Conservation (phyloP, 2,329 filamentous ascomycete species). For the Epichloe scottii region DNA sequence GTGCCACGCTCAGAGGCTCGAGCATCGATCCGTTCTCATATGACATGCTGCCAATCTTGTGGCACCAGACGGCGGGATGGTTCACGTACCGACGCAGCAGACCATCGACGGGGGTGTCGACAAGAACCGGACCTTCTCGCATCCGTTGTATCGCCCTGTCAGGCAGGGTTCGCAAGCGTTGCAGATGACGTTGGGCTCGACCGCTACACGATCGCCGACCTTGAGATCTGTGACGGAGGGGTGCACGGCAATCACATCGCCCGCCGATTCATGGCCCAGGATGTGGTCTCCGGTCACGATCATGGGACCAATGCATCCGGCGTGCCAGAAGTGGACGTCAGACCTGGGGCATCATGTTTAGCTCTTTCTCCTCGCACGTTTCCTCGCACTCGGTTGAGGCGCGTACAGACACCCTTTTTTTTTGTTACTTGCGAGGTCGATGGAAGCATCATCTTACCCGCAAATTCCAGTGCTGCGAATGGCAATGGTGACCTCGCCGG, state of each 20-base stretch:
- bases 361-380: neutral
- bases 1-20: conserved; percentile 78
- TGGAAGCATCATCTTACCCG: conserved; percentile 43
- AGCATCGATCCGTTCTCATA: conserved; percentile 85
- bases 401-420: too few relatives aligned
- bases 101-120: conserved; percentile 85
- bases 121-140: conserved; percentile 72
- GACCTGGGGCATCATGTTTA: conserved; percentile 41
- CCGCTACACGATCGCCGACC: conserved; percentile 78
- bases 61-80: conserved; percentile 88
- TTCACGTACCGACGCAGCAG: conserved; percentile 87
- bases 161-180: conserved; percentile 81
- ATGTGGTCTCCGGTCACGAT: conserved; percentile 81
- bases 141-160: conserved; percentile 90
- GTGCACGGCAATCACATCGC: conserved; percentile 69
- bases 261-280: conserved; percentile 87
- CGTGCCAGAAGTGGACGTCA: conserved; percentile 96
- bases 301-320: conserved; percentile 92
- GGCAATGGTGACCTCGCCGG: conserved; percentile 76
- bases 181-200: conserved; percentile 93
- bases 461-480: conserved; percentile 95
- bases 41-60: conserved; percentile 87
- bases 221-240: conserved; percentile 67
- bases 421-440: too few relatives aligned
- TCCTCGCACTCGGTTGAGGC: too few relatives aligned